Evolutionary conservation across 345 rosid genomes (phyloP).

Genomic region (Ceriops tagal): DNA sequence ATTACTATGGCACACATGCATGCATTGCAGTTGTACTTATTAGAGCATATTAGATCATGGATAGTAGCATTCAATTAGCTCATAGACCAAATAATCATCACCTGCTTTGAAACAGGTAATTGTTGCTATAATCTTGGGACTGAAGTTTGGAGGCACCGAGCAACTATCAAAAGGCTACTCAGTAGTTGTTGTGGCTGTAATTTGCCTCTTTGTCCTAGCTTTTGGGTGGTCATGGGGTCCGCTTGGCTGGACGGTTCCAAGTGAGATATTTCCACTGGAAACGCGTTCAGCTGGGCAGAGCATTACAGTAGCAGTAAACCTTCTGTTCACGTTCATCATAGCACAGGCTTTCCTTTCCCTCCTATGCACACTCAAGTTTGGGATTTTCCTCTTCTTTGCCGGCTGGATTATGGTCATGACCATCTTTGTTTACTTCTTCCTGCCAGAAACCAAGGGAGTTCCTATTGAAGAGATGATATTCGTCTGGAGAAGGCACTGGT

Average conservation of each 20-base stretch:
- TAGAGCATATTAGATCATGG: too few species aligned
- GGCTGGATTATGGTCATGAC: slow-evolving; percentile 79
- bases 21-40: too few species aligned
- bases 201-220: slow-evolving; percentile 82
- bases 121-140: slow-evolving; percentile 69
- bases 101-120: slow-evolving; percentile 39
- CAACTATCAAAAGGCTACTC: slow-evolving; percentile 66
- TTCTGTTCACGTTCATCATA: slow-evolving; percentile 75
- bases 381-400: slow-evolving; percentile 88
- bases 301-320: slow-evolving; percentile 88
- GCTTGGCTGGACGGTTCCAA: slow-evolving; percentile 90
- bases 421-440: slow-evolving; percentile 57
- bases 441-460: slow-evolving; percentile 90
- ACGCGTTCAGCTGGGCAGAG: slow-evolving; percentile 90
- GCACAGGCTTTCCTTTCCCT: slow-evolving; percentile 73
- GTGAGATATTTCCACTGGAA: slow-evolving; percentile 88
- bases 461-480: slow-evolving; percentile 91
- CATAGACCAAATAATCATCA: background rate
- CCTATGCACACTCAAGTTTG: slow-evolving; percentile 74
- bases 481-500: slow-evolving; percentile 89
- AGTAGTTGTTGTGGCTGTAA: slow-evolving; percentile 55
- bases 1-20: background rate
- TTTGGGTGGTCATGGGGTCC: slow-evolving; percentile 99
- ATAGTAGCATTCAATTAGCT: background rate
- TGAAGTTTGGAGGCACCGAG: slow-evolving; percentile 67